Evolutionary conservation across 306 rosid species (phyloP), one percentile per base, ranked within the genome.

Genomic region (Neltuma alba): DNA sequence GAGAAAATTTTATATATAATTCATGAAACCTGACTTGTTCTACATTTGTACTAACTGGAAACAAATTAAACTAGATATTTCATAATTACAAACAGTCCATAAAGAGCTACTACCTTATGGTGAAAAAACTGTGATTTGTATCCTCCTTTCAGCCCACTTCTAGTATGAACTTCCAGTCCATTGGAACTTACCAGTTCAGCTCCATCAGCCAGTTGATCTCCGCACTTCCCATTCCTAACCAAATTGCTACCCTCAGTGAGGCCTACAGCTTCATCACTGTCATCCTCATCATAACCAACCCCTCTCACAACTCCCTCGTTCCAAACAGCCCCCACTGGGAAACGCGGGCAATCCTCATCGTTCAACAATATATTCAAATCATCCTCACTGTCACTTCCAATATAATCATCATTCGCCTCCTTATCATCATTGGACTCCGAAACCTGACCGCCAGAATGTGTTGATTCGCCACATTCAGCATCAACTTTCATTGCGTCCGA

Each of bases 351-450:
- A 52, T 80, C 93, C 12, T 81, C 90, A 50, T 90, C 92, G 37
- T 90, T 90, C 84, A 92, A 81, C n/a, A 92, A 83, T 9, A 92
- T 92, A 30, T 89, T 85, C 73, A 92, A 79, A 75, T 85, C 97
- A 74, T 88, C 92, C 60, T 86, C 92, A 62, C 94, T 89, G 2
- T 89, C 96, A 48, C 89, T 89, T 20, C 42, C 92, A 54, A 27
- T 36, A 36, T 15, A 81, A 58, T 52, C 79, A 48, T 54, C 85
- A 75, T 63, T 61, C 12, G 15, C 31, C 47, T 50, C 79, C 79
- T 50, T 63, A 33, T 8, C 72, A 38, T 31, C 48, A 21, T 21
- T 64, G 42, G 16, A 25, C 14, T 78, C 83, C 71, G 70, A 66
- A 60, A 40, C 77, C 40, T 58, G 45, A 44, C 47, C 23, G 40